A percentile compares a stretch with the other conserved stretches of the same genome.
Evolutionary conservation across 306 rosid species (phyloP).

Genomic region (Acacia confusa): DNA sequence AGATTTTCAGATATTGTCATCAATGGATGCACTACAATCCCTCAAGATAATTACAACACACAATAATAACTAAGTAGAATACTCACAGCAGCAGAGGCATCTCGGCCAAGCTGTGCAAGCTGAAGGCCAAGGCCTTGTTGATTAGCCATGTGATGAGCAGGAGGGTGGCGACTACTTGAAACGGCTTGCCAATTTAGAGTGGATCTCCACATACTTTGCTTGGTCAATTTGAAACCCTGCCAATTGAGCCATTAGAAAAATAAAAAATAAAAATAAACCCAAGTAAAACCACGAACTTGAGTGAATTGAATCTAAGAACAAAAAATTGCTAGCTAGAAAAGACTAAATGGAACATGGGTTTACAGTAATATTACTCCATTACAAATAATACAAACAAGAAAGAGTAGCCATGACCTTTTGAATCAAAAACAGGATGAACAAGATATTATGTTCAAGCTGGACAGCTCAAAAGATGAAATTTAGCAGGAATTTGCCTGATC

Average conservation of each 20-base stretch:
- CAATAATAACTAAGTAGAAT: background rate
- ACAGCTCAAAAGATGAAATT: background rate
- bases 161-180: constrained; percentile 75
- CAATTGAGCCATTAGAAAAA: constrained; percentile 13
- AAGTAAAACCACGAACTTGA: background rate
- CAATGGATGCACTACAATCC: constrained; percentile 16
- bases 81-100: constrained; percentile 98
- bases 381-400: background rate
- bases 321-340: background rate
- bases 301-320: background rate
- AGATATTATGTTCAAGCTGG: background rate
- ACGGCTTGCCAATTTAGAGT: constrained; percentile 89
- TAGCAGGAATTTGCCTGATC: background rate
- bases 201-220: constrained; percentile 86
- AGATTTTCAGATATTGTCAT: constrained; percentile 22
- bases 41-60: background rate
- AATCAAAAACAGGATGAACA: background rate
- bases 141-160: constrained; percentile 85
- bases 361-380: background rate
- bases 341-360: background rate
- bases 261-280: background rate
- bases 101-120: constrained; percentile 99
- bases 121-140: constrained; percentile 97
- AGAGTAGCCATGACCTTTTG: background rate
- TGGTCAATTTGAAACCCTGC: constrained; percentile 86